Evolutionary conservation across 495 filamentous ascomycete species (phyloP), one percentile per base, ranked within the genome.

Genomic region (Daldinia childiae): DNA sequence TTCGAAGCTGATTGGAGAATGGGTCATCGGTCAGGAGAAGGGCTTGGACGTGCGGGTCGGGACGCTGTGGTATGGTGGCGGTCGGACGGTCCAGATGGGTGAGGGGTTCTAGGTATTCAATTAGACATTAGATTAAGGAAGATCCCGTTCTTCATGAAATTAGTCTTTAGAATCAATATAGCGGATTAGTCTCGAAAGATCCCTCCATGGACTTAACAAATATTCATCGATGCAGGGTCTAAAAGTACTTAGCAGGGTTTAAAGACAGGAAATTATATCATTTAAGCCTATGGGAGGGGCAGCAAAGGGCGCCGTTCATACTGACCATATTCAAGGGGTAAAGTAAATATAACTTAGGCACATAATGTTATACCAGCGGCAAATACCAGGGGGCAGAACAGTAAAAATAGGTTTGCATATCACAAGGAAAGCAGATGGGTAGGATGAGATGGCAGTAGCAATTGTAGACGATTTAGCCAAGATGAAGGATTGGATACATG

Each of bases 21-120:
- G 93, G 93, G 82, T 90, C 58, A 86, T 95, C 24, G 93, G 93
- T 1, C 87, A 94, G 69, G 92, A 93, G 76, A 87, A 82, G 68
- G 93, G 93, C 0, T 76, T 96, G 43, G 90, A 92, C 69, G 86
- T 87, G 66, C 85, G 89, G 38, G 85, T 82, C 59, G 94, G 94
- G 0, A 81, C 82, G 21, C 82, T 94, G 17, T 97, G 93, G 92
- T 97, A 96, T 81, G 94, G 94, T 26, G 91, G 88, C 26, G 92
- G 93, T 0, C 83, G 89, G 50, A 87, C 84, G 6, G 80, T 93
- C 29, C 74, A 83, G 64, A 29, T 85, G 17, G 92, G 92, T 6
- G 86, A 88, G 75, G 91, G 89, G 1, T 89, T 89, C 75, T 86
- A 76, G 43, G 30, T 48, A 24, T 3, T 11, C 6, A 14, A 14